A percentile compares a stretch with the other conserved stretches of the same genome.
Conservation (phyloP, 2,329 filamentous ascomycete genomes). For the Fusarium fujikuroi region DNA sequence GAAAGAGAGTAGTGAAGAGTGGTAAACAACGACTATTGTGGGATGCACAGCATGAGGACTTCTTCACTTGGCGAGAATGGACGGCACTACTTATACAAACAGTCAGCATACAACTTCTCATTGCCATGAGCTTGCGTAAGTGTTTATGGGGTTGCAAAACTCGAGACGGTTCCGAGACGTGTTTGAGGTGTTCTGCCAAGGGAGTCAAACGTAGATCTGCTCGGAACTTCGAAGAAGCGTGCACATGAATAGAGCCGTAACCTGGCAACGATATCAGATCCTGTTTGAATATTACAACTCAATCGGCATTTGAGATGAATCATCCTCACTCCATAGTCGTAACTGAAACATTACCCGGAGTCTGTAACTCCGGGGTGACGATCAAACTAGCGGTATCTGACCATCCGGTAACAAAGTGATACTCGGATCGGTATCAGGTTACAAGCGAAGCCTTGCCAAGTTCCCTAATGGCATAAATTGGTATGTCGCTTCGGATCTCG, state of each 20-base stretch:
- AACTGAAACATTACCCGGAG: conserved; percentile 23
- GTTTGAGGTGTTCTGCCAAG: conserved; percentile 12
- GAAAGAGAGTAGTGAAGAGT: conserved; percentile 4
- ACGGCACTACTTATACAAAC: conserved; percentile 23
- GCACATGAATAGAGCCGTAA: neutral
- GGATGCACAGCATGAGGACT: conserved; percentile 11
- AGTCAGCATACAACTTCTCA: too few species aligned
- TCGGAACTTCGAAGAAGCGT: conserved; percentile 1
- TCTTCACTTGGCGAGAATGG: neutral
- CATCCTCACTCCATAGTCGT: neutral
- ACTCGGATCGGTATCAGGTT: conserved; percentile 26
- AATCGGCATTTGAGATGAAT: conserved; percentile 3
- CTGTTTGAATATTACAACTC: neutral
- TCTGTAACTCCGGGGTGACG: conserved; percentile 27
- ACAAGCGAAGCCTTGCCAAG: neutral
- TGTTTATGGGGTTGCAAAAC: neutral
- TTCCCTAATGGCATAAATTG: neutral
- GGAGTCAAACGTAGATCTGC: neutral
- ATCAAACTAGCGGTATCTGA: conserved; percentile 31
- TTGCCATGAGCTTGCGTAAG: neutral
- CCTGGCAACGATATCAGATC: neutral
- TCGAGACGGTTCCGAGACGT: conserved; percentile 31
- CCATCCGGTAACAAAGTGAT: conserved; percentile 34
- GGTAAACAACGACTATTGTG: conserved; percentile 1
- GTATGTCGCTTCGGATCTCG: neutral